Conservation (phyloP, 1,284 basidiomycete genomes). For the Anthracocystis walkeri region DNA sequence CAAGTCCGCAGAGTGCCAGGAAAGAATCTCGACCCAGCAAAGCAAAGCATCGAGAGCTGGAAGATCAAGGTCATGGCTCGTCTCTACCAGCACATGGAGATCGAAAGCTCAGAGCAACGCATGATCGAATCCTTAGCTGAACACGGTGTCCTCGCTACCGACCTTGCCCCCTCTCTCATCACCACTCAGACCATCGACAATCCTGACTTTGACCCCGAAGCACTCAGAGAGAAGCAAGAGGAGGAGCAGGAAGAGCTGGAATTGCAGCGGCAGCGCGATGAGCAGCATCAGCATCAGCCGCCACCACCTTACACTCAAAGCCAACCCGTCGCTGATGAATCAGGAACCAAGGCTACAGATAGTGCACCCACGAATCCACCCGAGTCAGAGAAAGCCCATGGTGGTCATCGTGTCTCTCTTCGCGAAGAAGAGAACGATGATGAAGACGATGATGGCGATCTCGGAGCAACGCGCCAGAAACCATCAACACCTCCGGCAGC, state of each 20-base stretch:
- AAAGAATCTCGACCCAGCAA: constrained; percentile 48
- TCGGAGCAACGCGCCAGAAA: constrained; percentile 17
- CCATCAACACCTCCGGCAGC: not conserved
- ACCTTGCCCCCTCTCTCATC: constrained; percentile 65
- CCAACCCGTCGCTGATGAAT: not conserved
- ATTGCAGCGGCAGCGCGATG: constrained; percentile 16
- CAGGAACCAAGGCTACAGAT: not conserved
- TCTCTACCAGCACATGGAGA: constrained; percentile 69
- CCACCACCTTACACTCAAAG: not conserved
- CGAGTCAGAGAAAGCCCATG: not conserved
- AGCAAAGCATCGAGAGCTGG: constrained; percentile 62
- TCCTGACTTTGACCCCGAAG: constrained; percentile 66
- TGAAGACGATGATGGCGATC: constrained; percentile 41
- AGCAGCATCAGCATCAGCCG: not conserved
- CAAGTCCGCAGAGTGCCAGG: constrained; percentile 54
- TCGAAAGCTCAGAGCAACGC: constrained; percentile 64
- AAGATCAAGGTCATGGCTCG: constrained; percentile 65
- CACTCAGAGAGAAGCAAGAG: constrained; percentile 38
- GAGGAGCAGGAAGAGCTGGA: constrained; percentile 27
- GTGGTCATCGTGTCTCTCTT: not conserved
- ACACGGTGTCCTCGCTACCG: constrained; percentile 66
- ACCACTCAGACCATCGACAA: constrained; percentile 66
- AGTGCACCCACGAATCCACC: not conserved
- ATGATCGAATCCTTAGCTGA: constrained; percentile 68
- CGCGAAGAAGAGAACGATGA: constrained; percentile 9